These are phyloP conservation scores for Blepharisma stoltei DNA, from an alignment of 73 alveolate species.

Conservation along the genomic window DNA sequence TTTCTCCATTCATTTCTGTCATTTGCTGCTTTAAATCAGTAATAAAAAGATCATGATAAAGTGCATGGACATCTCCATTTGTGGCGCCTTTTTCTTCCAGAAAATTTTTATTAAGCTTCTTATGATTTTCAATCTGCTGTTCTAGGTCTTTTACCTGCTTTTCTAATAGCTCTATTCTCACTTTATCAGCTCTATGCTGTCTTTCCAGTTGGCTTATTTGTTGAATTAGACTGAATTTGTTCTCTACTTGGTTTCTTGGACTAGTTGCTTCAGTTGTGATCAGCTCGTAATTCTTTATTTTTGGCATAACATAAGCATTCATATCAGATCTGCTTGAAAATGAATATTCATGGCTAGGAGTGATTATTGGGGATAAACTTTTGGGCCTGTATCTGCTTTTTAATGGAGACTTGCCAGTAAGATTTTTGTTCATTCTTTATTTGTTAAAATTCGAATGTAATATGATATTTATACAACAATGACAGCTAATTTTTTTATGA, in stretches of 20 bases:
- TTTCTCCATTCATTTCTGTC: conserved; percentile 51
- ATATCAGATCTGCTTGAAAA: neutral
- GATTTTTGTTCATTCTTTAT: neutral
- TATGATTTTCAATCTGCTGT: neutral
- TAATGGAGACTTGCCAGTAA: neutral
- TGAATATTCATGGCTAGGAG: neutral
- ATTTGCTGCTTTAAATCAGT: conserved; percentile 65
- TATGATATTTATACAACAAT: too few species aligned
- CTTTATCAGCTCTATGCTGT: neutral
- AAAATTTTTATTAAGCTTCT: neutral
- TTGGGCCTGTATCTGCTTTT: neutral
- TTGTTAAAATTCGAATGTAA: too few species aligned
- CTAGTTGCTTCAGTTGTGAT: neutral
- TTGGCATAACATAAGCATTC: conserved; percentile 10
- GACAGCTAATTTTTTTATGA: too few species aligned
- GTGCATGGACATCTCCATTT: conserved; percentile 59
- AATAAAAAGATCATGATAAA: conserved; percentile 61
- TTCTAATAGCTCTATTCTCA: conserved; percentile 22
- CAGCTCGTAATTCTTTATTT: neutral
- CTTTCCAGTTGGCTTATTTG: neutral
- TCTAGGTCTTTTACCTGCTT: conserved; percentile 15
- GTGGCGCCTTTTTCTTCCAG: conserved; percentile 3
- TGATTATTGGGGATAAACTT: conserved; percentile 20
- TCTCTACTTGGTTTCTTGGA: neutral
- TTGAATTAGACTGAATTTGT: neutral